Base-by-base conservation (phyloP, 768 basidiomycete species). In the Chalciporus chontae region DNA sequence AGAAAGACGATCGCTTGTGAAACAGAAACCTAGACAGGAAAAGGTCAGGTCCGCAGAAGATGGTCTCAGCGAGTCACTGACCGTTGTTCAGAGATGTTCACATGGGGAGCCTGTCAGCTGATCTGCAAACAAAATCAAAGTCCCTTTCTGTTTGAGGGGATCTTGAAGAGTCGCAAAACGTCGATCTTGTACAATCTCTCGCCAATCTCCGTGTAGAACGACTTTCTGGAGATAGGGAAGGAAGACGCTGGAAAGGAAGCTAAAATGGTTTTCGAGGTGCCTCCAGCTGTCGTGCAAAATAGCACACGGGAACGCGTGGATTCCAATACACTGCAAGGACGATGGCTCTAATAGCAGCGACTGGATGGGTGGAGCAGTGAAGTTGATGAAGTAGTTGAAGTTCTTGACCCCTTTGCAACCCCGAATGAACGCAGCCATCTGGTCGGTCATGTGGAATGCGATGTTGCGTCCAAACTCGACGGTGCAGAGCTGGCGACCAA, bases 391-490 rank as follows among this genome's bases (percentile, higher is more conserved):
- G 58, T 80, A 85, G 62, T 83, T 79, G 53, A 87, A 63, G 49
- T 75, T 69, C 50, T 69, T 69, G 27, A 84, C 70, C 23, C 52
- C 67, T 0, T 74, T 66, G 54, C 81, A 81, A 9, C 64, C 58
- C 23, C 63, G 67, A 39, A 87, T 65, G 58, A 81, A 75, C 7
- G 61, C 45, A 5, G 73, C 58, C 43, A 85, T 65, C 49, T 73
- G 64, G 56, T 85, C 82, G 32, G 50, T 45, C 47, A 78, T 61
- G 39, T 75, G 67, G 62, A 85, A 86, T 36, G 73, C 76, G 26
- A 81, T 55, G 60, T 79, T 76, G 53, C 67, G 73, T 29, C 84
- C 83, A 48, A 86, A 74, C 57, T 85, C 84, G 19, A 85, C 69
- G 2, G 69, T 72, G 47, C 70, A 68, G 40, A 85, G 72, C 51